phyloP scores from a whole-genome alignment of 192 early-diverging fungal genomes.

The Pilaira anomala region DNA sequence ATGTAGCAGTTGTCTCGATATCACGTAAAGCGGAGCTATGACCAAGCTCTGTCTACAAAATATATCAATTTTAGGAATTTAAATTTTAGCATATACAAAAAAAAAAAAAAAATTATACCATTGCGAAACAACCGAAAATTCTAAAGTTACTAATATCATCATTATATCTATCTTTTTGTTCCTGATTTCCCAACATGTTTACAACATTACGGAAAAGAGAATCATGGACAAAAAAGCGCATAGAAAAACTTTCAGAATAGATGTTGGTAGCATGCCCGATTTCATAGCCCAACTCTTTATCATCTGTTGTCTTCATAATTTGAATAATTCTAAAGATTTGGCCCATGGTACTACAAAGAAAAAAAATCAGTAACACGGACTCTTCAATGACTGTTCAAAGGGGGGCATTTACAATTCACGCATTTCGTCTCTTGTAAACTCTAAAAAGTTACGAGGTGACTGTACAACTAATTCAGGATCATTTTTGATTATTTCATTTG shows the following conservation, averaged over 20 bases:
- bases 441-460: conserved; percentile 44
- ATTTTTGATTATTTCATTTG: conserved; percentile 46
- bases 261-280: conserved; percentile 16
- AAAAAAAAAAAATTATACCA: conserved; percentile 38
- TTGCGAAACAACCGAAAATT: conserved; percentile 64
- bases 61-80: not conserved
- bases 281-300: conserved; percentile 9
- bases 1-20: conserved; percentile 65
- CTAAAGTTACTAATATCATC: conserved; percentile 51
- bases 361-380: not conserved
- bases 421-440: conserved; percentile 44
- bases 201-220: conserved; percentile 55
- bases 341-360: conserved; percentile 43
- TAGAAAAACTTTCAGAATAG: conserved; percentile 56
- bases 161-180: conserved; percentile 53
- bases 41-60: conserved; percentile 56
- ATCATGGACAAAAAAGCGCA: conserved; percentile 63
- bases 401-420: conserved; percentile 45
- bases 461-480: conserved; percentile 53
- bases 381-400: not conserved
- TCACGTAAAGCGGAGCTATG: conserved; percentile 60
- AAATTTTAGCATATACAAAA: too few species aligned
- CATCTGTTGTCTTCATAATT: conserved; percentile 25
- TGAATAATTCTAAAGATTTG: conserved; percentile 47
- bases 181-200: conserved; percentile 53